These are phyloP conservation scores for Suhomyces emberorum DNA, from an alignment of 805 yeast species.

Conservation along the genomic window DNA sequence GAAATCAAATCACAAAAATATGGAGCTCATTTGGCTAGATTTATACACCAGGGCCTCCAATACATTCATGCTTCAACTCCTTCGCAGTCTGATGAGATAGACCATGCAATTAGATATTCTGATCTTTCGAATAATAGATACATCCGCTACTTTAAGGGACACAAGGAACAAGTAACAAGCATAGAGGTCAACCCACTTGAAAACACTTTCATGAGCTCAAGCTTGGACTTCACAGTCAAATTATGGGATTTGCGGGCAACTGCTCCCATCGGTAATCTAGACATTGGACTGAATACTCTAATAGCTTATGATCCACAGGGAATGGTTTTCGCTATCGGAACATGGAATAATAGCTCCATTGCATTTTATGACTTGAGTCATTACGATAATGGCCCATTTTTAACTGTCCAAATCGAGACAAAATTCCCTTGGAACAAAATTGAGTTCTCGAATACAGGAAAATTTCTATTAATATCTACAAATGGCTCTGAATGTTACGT, in stretches of 20 bases:
- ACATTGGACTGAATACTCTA: constrained; percentile 51
- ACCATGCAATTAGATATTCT: constrained; percentile 71
- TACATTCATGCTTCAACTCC: constrained; percentile 82
- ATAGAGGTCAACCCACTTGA: constrained; percentile 70
- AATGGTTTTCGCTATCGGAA: constrained; percentile 66
- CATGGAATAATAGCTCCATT: constrained; percentile 15
- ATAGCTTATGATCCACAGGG: constrained; percentile 85
- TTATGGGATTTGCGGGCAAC: constrained; percentile 82
- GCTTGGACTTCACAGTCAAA: constrained; percentile 76
- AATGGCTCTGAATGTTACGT: constrained; percentile 54
- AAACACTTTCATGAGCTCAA: constrained; percentile 62
- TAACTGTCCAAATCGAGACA: constrained; percentile 17
- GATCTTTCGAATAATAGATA: constrained; percentile 76
- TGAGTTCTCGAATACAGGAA: constrained; percentile 80
- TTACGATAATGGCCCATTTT: constrained; percentile 58
- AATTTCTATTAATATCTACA: constrained; percentile 55
- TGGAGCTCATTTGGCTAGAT: constrained; percentile 84
- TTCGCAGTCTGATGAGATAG: constrained; percentile 38
- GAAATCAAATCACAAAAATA: constrained; percentile 83
- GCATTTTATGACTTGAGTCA: constrained; percentile 61
- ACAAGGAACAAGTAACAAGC: constrained; percentile 68
- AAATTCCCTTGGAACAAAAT: constrained; percentile 52
- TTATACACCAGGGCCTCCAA: constrained; percentile 69
- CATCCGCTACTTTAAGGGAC: constrained; percentile 85
- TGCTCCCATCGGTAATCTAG: constrained; percentile 56